phyloP scores from a whole-genome alignment of 1,284 basidiomycete genomes.

The Sanghuangporus sanghuang region DNA sequence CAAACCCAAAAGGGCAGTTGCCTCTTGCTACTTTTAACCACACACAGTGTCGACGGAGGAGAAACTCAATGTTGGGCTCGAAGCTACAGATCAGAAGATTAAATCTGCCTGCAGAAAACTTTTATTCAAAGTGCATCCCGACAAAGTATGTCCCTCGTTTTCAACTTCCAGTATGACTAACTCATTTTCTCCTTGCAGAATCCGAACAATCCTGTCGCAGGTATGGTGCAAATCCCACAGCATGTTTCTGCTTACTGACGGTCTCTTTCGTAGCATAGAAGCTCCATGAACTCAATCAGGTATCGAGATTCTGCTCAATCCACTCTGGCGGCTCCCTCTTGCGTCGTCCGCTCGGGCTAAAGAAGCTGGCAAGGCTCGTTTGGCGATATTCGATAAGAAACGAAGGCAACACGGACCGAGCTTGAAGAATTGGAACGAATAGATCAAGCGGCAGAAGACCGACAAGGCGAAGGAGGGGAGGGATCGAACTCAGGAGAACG shows the following conservation, averaged over 20 bases:
- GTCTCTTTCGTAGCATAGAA: slow-evolving; percentile 49
- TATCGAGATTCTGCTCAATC: slow-evolving; percentile 82
- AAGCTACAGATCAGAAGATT: slow-evolving; percentile 80
- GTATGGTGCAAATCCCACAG: slow-evolving; percentile 33
- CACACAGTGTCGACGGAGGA: slow-evolving; percentile 33
- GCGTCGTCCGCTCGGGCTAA: slow-evolving; percentile 76
- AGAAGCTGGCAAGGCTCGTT: slow-evolving; percentile 66
- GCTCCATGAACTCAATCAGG: slow-evolving; percentile 84
- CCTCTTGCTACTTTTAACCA: too few species aligned
- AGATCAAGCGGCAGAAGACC: slow-evolving; percentile 67
- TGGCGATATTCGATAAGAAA: slow-evolving; percentile 73
- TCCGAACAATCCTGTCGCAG: slow-evolving; percentile 74
- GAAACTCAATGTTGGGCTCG: slow-evolving; percentile 59
- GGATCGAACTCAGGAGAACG: slow-evolving; percentile 57
- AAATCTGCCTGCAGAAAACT: slow-evolving; percentile 78
- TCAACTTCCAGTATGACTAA: slow-evolving; percentile 20
- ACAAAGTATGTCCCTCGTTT: slow-evolving; percentile 52
- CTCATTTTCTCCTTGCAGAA: slow-evolving; percentile 45
- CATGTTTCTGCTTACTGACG: not conserved
- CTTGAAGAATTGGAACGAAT: slow-evolving; percentile 76
- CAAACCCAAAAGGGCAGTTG: too few species aligned
- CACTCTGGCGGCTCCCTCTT: slow-evolving; percentile 72
- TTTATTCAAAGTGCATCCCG: slow-evolving; percentile 86
- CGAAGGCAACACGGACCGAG: slow-evolving; percentile 78
- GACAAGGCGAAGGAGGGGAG: slow-evolving; percentile 57